These are phyloP conservation scores for Zygnema circumcarinatum DNA, from an alignment of 139 green algal species.

Conservation along the genomic window DNA sequence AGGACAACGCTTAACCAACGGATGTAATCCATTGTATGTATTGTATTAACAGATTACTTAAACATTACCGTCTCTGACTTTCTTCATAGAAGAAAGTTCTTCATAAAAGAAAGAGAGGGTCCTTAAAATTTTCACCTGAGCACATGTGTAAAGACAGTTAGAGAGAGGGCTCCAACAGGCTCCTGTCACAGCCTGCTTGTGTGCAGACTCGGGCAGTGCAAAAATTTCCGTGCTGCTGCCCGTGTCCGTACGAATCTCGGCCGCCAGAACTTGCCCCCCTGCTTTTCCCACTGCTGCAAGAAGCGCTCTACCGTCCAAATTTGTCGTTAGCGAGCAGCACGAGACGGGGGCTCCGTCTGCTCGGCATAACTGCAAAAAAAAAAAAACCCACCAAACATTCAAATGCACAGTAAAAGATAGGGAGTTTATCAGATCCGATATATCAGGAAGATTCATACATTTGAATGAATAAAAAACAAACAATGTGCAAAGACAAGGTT, in stretches of 20 bases:
- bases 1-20: neutral
- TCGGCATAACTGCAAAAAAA: neutral
- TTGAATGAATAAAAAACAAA: too few species aligned
- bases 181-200: neutral
- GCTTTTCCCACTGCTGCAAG: neutral
- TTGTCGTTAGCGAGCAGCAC: neutral
- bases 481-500: too few species aligned
- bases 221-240: neutral
- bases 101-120: neutral
- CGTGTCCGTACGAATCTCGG: neutral
- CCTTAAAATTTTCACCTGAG: slow-evolving; percentile 18
- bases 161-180: neutral
- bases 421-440: too few species aligned
- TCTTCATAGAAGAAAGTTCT: neutral
- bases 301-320: neutral
- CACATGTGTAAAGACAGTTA: slow-evolving; percentile 10
- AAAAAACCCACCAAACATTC: too few species aligned
- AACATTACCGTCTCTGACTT: neutral
- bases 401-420: too few species aligned
- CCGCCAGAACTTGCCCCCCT: neutral
- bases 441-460: too few species aligned
- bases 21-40: neutral
- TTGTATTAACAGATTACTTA: neutral
- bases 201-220: neutral
- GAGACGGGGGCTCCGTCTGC: neutral